Percentiles rank a stretch among this genome's conserved stretches.
Evolutionary conservation across 805 yeast species (phyloP).

Genomic region (Suhomyces prunicola): DNA sequence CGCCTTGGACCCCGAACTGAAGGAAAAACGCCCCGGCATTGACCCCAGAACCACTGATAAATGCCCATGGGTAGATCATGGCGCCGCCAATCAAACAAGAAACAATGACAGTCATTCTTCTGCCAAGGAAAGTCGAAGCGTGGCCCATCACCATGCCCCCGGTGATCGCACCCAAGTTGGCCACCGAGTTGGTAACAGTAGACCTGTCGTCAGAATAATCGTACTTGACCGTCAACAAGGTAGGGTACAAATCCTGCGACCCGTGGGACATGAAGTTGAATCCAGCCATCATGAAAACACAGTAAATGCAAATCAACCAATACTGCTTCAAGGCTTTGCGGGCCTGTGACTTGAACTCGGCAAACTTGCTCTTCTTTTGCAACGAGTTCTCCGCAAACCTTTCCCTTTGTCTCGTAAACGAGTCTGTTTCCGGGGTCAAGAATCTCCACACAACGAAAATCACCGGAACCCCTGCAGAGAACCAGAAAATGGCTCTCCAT

Average conservation of each 20-base stretch:
- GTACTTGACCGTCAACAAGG: constrained; percentile 33
- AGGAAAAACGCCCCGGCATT: constrained; percentile 60
- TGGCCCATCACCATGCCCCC: constrained; percentile 48
- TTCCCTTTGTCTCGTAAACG: constrained; percentile 41
- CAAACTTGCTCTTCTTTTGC: constrained; percentile 6
- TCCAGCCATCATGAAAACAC: constrained; percentile 47
- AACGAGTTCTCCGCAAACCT: constrained; percentile 11
- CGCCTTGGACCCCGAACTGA: constrained; percentile 65
- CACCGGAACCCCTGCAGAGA: constrained; percentile 66
- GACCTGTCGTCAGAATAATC: constrained; percentile 29
- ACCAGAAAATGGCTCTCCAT: constrained; percentile 70
- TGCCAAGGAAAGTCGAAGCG: constrained; percentile 33
- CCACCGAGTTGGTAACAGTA: constrained; percentile 40
- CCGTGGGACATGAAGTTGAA: constrained; percentile 43
- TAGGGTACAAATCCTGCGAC: constrained; percentile 42
- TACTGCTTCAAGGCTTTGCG: constrained; percentile 39
- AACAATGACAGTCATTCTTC: constrained; percentile 32
- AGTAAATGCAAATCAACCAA: constrained; percentile 60
- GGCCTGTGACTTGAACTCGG: constrained; percentile 11
- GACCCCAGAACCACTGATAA: constrained; percentile 34
- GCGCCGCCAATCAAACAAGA: constrained; percentile 38
- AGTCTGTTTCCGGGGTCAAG: constrained; percentile 59
- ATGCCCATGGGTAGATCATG: constrained; percentile 41
- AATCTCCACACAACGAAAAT: constrained; percentile 57
- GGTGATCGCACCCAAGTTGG: constrained; percentile 40